Evolutionary conservation across 2,329 filamentous ascomycete genomes (phyloP), one percentile per base, ranked within the genome.

Genomic region (Pestalotiopsis sp.): DNA sequence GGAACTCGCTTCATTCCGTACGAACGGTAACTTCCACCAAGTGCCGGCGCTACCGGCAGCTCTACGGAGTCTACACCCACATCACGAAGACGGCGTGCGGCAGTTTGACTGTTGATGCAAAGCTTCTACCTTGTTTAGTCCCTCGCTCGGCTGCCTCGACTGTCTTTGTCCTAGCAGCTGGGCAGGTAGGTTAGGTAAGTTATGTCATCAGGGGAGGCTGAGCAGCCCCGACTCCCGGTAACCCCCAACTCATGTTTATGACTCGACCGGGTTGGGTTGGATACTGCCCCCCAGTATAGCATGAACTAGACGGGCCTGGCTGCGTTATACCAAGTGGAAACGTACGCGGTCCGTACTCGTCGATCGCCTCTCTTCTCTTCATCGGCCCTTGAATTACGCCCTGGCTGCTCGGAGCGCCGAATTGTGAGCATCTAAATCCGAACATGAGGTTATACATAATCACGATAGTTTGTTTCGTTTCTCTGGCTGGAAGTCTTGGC

Each of bases 331-430:
- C 13, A 36, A 14, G n/a, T 36, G 27, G 36, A 39, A 62, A 39
- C 59, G 3, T 62, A 62, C 59, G 59, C 59, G 59, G 59, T 62
- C 59, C n/a, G 14, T 36, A 27, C 31, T 36, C 36, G 25, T 36
- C n/a, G n/a, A 38, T 62, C 27, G 25, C n/a, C 27, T 13, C 9
- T 62, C 59, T 27, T 25, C 25, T 36, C 13, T 36, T 61, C 25
- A 36, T 61, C 59, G 59, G 59, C 25, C 59, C 25, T 61, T 41
- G 59, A 61, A n/a, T n/a, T 39, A 61, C 25, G 27, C 36, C 59
- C 59, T 61, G n/a, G 17, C 27, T 20, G 59, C 59, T 61, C 59
- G 59, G 59, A 61, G n/a, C 59, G 59, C 59, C 59, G 59, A n/a
- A 36, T 36, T 31, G 31, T 20, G 59, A 61, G 59, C 20, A 61